Percentiles rank a stretch among this genome's conserved stretches.
Conservation (phyloP, 2,329 filamentous ascomycete species). For the Stylonectria norvegica region DNA sequence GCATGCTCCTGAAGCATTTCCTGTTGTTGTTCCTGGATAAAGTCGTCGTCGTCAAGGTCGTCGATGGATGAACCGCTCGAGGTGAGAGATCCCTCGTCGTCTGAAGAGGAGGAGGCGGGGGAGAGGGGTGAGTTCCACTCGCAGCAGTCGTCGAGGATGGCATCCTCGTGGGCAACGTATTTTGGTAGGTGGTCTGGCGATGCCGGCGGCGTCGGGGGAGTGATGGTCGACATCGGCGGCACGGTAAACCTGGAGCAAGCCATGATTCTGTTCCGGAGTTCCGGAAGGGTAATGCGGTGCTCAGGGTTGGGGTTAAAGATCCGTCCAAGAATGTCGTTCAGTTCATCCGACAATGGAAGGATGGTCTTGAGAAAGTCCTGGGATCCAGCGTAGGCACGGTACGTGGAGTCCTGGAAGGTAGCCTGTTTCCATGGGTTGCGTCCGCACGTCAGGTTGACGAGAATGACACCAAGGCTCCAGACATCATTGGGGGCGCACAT, state of each 20-base stretch:
- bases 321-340: constrained; percentile 80
- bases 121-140: constrained; percentile 48
- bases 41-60: constrained; percentile 48
- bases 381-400: constrained; percentile 83
- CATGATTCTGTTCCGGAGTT: constrained; percentile 74
- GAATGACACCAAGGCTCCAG: constrained; percentile 96
- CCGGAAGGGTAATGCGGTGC: constrained; percentile 74
- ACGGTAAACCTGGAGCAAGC: constrained; percentile 72
- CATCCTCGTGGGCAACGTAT: constrained; percentile 49
- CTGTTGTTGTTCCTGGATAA: constrained; percentile 41
- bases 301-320: constrained; percentile 86
- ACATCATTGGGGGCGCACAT: constrained; percentile 92
- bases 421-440: constrained; percentile 99
- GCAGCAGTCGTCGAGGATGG: constrained; percentile 39
- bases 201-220: constrained; percentile 39
- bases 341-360: constrained; percentile 81
- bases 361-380: constrained; percentile 88
- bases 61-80: constrained; percentile 53
- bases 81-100: constrained; percentile 54
- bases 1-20: constrained; percentile 40
- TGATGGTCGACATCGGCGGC: constrained; percentile 33
- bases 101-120: constrained; percentile 48
- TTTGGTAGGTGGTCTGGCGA: constrained; percentile 41
- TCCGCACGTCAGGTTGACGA: constrained; percentile 95
- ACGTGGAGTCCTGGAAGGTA: constrained; percentile 88